Evolutionary conservation across 139 green algal species (phyloP).

Genomic region (Ettlia oleoabundans): DNA sequence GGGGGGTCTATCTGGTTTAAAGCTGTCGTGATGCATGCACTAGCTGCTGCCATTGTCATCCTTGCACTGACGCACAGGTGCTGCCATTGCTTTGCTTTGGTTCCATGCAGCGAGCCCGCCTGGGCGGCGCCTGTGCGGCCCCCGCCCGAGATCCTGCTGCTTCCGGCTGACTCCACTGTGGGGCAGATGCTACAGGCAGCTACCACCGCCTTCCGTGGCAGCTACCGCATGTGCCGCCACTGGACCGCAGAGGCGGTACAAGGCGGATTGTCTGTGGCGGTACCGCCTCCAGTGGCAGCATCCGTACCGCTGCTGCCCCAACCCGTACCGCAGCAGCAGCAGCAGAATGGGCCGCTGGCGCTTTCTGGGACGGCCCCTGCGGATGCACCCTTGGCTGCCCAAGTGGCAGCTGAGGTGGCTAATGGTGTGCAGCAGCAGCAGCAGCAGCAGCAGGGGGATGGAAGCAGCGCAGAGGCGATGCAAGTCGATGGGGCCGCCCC

Average conservation of each 20-base stretch:
- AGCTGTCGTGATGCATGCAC: too few species aligned
- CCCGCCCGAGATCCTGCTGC: slow-evolving; percentile 60
- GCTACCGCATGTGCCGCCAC: slow-evolving; percentile 75
- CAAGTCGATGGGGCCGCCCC: neutral
- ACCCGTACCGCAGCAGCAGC: neutral
- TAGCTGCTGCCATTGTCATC: too few species aligned
- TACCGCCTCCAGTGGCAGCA: neutral
- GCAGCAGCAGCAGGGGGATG: slow-evolving; percentile 8
- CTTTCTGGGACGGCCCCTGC: too few species aligned
- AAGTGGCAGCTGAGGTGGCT: neutral
- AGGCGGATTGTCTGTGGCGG: slow-evolving; percentile 11
- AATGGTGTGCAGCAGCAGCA: neutral
- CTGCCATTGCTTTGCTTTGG: too few species aligned
- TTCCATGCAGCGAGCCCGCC: slow-evolving; percentile 19
- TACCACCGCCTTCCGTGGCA: slow-evolving; percentile 52
- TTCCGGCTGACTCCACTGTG: slow-evolving; percentile 48
- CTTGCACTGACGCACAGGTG: too few species aligned
- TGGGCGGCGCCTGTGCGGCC: slow-evolving; percentile 29
- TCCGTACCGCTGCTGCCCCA: neutral
- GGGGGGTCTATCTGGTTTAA: too few species aligned
- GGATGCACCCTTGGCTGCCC: too few species aligned
- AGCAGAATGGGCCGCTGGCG: neutral
- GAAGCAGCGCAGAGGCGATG: too few species aligned
- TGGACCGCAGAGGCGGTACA: slow-evolving; percentile 47
- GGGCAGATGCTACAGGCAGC: slow-evolving; percentile 55